These are phyloP conservation scores for Sugiyamaella qingdaonensis DNA, from an alignment of 805 yeast species.

Conservation along the genomic window DNA sequence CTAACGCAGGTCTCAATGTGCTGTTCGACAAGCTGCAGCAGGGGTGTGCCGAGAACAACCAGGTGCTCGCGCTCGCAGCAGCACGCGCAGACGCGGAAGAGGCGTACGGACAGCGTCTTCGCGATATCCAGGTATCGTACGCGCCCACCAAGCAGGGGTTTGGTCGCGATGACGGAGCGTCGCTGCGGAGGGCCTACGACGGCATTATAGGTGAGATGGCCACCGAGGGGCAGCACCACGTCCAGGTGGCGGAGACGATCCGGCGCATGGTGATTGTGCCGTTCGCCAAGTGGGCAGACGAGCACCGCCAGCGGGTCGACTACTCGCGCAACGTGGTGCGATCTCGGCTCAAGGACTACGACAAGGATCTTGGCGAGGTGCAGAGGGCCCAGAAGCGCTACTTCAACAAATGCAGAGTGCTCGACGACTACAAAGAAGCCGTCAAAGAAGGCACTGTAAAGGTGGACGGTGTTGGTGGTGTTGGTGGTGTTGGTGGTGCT, in stretches of 20 bases:
- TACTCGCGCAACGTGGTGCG: constrained; percentile 53
- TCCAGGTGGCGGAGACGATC: constrained; percentile 59
- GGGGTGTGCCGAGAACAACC: constrained; percentile 69
- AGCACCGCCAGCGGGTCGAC: constrained; percentile 63
- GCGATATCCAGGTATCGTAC: constrained; percentile 36
- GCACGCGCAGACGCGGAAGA: constrained; percentile 71
- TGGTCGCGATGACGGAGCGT: constrained; percentile 58
- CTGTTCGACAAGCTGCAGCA: constrained; percentile 37
- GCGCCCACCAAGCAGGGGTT: constrained; percentile 40
- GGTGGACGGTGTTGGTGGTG: background rate
- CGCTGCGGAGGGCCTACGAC: constrained; percentile 58
- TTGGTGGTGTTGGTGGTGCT: background rate
- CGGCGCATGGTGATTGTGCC: constrained; percentile 61
- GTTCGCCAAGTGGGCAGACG: constrained; percentile 68
- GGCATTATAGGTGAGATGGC: constrained; percentile 53
- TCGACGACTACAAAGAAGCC: constrained; percentile 60
- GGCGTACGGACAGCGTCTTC: constrained; percentile 55
- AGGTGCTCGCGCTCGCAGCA: constrained; percentile 59
- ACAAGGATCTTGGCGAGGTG: constrained; percentile 46
- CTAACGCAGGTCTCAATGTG: constrained; percentile 30
- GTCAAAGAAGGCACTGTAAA: constrained; percentile 21
- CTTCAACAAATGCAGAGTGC: constrained; percentile 69
- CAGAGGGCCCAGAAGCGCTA: constrained; percentile 58
- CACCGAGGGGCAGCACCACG: constrained; percentile 55
- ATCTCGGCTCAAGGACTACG: constrained; percentile 50